Conservation (phyloP, 441 rosid species). For the Syzygium malaccense region DNA sequence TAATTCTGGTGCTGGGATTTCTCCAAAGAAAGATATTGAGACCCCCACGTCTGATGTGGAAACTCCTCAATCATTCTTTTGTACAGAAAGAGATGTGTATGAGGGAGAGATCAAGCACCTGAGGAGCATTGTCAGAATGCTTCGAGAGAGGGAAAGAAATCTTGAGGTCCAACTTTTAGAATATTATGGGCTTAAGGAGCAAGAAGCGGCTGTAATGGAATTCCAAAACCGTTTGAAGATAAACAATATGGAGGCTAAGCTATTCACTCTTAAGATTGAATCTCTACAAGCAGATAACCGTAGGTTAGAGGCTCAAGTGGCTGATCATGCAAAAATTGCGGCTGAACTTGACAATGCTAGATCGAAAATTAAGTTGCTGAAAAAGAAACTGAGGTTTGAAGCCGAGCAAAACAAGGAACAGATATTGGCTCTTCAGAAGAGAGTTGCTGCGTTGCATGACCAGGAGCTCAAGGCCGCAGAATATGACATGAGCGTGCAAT, state of each 20-base stretch:
- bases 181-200: conserved; percentile 86
- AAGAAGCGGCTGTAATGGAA: conserved; percentile 59
- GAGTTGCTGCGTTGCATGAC: conserved; percentile 56
- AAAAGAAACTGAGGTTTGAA: conserved; percentile 56
- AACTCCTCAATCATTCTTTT: conserved; percentile 26
- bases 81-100: conserved; percentile 32
- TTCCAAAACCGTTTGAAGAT: conserved; percentile 70
- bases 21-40: conserved; percentile 22
- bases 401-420: conserved; percentile 67
- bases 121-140: conserved; percentile 40
- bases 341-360: conserved; percentile 56
- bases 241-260: conserved; percentile 65
- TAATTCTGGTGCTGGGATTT: conserved; percentile 3
- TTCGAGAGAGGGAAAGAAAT: conserved; percentile 63
- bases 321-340: conserved; percentile 37
- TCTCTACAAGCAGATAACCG: conserved; percentile 59
- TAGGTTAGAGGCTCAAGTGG: conserved; percentile 49
- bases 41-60: conserved; percentile 26
- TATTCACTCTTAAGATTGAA: conserved; percentile 58
- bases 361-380: conserved; percentile 45
- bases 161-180: conserved; percentile 73
- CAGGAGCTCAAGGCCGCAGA: conserved; percentile 34
- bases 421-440: conserved; percentile 50
- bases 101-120: conserved; percentile 59
- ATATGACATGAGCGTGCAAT: conserved; percentile 21